These are phyloP conservation scores for Penicillium sp. DNA, from an alignment of 2,329 filamentous ascomycete genomes.

Conservation along the genomic window DNA sequence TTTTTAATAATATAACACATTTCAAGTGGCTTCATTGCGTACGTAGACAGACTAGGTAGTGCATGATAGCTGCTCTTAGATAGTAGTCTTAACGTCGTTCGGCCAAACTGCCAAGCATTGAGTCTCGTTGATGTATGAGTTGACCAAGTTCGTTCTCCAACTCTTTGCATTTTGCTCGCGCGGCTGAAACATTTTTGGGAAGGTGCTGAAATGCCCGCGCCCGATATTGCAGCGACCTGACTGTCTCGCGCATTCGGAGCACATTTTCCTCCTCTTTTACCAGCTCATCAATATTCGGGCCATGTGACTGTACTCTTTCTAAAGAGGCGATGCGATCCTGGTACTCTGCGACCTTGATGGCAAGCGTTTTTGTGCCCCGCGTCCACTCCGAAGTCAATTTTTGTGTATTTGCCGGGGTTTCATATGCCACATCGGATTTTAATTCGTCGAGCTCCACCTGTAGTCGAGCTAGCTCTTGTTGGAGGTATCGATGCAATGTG, in stretches of 20 bases:
- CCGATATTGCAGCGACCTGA: slow-evolving; percentile 67
- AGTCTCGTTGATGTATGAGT: slow-evolving; percentile 66
- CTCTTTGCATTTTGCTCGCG: slow-evolving; percentile 68
- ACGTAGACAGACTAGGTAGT: neutral
- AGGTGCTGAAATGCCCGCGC: slow-evolving; percentile 69
- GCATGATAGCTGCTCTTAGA: neutral
- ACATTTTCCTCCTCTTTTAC: slow-evolving; percentile 61
- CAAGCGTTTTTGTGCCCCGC: slow-evolving; percentile 67
- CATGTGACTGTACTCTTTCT: slow-evolving; percentile 31
- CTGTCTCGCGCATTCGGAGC: slow-evolving; percentile 58
- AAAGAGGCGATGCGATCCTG: slow-evolving; percentile 54
- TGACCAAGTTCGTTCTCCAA: slow-evolving; percentile 64
- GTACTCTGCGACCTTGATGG: slow-evolving; percentile 68
- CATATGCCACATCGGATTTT: slow-evolving; percentile 46
- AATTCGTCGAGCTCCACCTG: slow-evolving; percentile 32
- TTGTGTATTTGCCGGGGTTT: slow-evolving; percentile 60
- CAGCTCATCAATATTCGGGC: slow-evolving; percentile 52
- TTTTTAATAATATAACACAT: neutral
- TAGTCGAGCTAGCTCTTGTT: slow-evolving; percentile 49
- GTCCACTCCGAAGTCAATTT: slow-evolving; percentile 74
- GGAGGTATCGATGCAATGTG: slow-evolving; percentile 58
- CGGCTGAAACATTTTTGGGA: slow-evolving; percentile 69
- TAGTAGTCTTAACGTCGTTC: slow-evolving; percentile 35
- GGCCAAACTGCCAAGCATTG: slow-evolving; percentile 72
- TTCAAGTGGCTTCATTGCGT: neutral